Evolutionary conservation across 306 rosid species (phyloP).

Genomic region (Astragalus glycyphyllos): DNA sequence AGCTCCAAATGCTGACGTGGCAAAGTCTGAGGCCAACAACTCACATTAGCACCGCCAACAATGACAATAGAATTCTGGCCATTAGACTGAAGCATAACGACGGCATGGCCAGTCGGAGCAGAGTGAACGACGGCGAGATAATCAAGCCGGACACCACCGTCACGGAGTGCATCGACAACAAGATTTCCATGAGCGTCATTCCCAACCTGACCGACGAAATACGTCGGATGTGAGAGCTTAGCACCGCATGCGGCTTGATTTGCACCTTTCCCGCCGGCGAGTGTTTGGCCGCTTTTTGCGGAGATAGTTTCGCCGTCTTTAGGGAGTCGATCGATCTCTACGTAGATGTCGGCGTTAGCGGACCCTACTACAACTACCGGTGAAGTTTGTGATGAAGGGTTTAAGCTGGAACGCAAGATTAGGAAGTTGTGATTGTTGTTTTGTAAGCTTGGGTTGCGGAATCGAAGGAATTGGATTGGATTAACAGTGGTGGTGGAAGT

Average conservation of each 20-base stretch:
- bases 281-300: conserved; percentile 73
- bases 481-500: neutral
- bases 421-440: conserved; percentile 43
- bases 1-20: conserved; percentile 58
- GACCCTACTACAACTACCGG: conserved; percentile 83
- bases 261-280: conserved; percentile 89
- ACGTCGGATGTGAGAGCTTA: conserved; percentile 75
- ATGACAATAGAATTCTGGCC: conserved; percentile 87
- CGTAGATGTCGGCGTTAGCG: conserved; percentile 87
- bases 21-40: conserved; percentile 64
- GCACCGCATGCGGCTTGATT: conserved; percentile 87
- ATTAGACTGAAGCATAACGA: conserved; percentile 83
- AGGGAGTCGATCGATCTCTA: conserved; percentile 79
- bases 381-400: conserved; percentile 38
- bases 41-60: conserved; percentile 89
- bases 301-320: conserved; percentile 73
- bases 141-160: conserved; percentile 67
- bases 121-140: conserved; percentile 45
- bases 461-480: conserved; percentile 49
- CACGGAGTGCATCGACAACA: conserved; percentile 56
- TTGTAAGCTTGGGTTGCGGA: conserved; percentile 35
- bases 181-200: conserved; percentile 77
- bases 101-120: conserved; percentile 80
- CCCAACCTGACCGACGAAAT: conserved; percentile 86
- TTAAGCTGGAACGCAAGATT: conserved; percentile 47